Evolutionary conservation across 176 grass and related monocot species (phyloP).

Genomic region (Zoysia pacifica): DNA sequence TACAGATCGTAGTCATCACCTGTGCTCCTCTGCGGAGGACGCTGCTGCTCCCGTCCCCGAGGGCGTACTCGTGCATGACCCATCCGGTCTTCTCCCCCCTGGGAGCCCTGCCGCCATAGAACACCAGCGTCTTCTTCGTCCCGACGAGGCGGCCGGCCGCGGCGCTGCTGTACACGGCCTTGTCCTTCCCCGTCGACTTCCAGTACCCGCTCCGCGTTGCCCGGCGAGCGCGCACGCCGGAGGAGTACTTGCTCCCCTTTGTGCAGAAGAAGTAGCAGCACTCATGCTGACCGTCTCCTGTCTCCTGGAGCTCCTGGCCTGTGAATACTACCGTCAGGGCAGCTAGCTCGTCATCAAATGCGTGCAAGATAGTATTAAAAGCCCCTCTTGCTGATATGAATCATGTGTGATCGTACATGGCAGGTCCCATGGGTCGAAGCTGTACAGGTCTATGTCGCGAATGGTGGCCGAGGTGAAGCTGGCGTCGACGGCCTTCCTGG

Average conservation of each 20-base stretch:
- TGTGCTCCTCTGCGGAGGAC: constrained; percentile 33
- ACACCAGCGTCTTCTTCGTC: constrained; percentile 5
- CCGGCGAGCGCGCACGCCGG: constrained; percentile 45
- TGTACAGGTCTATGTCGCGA: constrained; percentile 55
- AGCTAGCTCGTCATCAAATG: background rate
- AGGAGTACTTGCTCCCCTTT: constrained; percentile 49
- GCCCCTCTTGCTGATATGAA: no score
- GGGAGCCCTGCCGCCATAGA: constrained; percentile 52
- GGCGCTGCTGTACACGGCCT: background rate
- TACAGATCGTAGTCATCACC: background rate
- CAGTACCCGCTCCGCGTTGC: constrained; percentile 52
- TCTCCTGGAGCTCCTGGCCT: background rate
- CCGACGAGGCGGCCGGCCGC: no score
- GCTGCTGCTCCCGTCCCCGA: background rate
- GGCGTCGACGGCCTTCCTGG: constrained; percentile 50
- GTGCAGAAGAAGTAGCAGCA: constrained; percentile 59
- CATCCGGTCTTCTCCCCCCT: constrained; percentile 45
- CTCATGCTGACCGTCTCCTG: background rate
- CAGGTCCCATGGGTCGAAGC: constrained; percentile 65
- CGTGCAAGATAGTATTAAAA: no score
- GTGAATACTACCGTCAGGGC: background rate
- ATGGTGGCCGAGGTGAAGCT: constrained; percentile 49
- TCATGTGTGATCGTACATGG: constrained; percentile 30
- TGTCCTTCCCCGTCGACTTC: background rate
- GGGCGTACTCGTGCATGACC: constrained; percentile 59